Base-by-base conservation (phyloP, 257 asterid species). In the Solanum chiquidenum region DNA sequence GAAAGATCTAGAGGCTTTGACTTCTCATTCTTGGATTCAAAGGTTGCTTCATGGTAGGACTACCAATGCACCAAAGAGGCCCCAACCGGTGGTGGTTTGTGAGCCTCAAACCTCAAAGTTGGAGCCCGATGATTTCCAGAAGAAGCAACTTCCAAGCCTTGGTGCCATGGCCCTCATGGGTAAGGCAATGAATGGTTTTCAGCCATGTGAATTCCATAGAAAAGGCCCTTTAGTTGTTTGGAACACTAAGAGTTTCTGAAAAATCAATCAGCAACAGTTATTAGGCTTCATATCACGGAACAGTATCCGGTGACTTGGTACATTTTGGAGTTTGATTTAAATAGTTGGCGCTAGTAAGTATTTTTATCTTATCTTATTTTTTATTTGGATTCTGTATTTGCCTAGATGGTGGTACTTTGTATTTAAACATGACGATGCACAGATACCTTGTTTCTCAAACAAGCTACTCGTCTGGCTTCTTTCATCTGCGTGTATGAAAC, bases 91-190 rank as follows among this genome's bases (percentile, higher is more conserved):
- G 21, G 92, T 89, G 23, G 83, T 89, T 85, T 90, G 93, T 90
- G 94, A 92, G 73, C 95, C 94, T 29, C 93, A 82, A 75, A 87
- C 87, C 75, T 89, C 92, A 34, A 93, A 92, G 79, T 52, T 90
- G 84, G 87, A 90, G 33, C 11, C 73, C 29, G 91, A 92, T 90
- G 91, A 90, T 84, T 85, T 88, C 73, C 90, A 90, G 87, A 95
- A 91, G 89, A 91, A 92, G 91, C 98, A 94, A 90, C 91, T 94
- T 87, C 98, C 99, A 1, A 95, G 99, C 93, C 91, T 93, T 79
- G 97, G 93, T 55, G 98, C 98, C 27, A 94, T 96, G 98, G 99
- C 98, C 6, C 83, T 94, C 86, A 90, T 94, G 98, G 94, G 93
- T 64, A 96, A 91, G 92, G 95, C 94, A 52, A 85, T 94, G 92